Base-by-base conservation (phyloP, 495 filamentous ascomycete species). In the Aspergillus sclerotiicarbonarius region DNA sequence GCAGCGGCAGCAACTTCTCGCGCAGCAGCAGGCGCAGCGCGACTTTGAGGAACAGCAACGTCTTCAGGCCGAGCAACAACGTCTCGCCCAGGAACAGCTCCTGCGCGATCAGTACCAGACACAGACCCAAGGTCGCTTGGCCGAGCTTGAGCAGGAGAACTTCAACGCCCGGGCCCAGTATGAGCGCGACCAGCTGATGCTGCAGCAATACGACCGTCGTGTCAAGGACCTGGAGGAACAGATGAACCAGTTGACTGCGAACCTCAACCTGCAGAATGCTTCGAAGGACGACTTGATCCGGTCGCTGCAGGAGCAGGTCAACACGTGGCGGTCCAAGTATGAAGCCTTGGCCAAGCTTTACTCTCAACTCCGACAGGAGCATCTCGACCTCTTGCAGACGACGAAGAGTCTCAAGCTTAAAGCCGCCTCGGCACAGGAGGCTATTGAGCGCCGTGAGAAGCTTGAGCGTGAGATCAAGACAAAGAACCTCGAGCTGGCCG, bases 41-140 rank as follows among this genome's bases (percentile, higher is more conserved):
- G 92, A 97, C 31, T 98, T 97, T 60, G 94, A 97, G 64, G 92
- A 97, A 65, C 92, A 96, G 70, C 95, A 97, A 68, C 85, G 91
- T 56, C 80, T 84, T 52, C 84, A 97, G 65, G 84, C 87, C 41
- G 92, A 98, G 69, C 91, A 97, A 67, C 91, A 96, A 71, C 84
- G 88, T 56, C 75, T 91, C 44, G 93, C 95, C 21, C 93, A 96
- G 63, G 92, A 97, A 65, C 90, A 94, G 50, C 75, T 98, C 44
- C 71, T 93, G 65, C 81, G 85, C 29, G 90, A 98, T 51, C 94
- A 98, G 60, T 90, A 89, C 58, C 85, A 90, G 60, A 87, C 90
- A 67, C 93, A 97, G 59, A 96, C 92, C 0, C 91, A 98, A 66
- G 95, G 94, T 16, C 88, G 90, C 19, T 77, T 97, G 67, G 94